These are phyloP conservation scores for Rhizopus stolonifer DNA, from an alignment of 371 early-diverging fungal genomes.

Conservation along the genomic window DNA sequence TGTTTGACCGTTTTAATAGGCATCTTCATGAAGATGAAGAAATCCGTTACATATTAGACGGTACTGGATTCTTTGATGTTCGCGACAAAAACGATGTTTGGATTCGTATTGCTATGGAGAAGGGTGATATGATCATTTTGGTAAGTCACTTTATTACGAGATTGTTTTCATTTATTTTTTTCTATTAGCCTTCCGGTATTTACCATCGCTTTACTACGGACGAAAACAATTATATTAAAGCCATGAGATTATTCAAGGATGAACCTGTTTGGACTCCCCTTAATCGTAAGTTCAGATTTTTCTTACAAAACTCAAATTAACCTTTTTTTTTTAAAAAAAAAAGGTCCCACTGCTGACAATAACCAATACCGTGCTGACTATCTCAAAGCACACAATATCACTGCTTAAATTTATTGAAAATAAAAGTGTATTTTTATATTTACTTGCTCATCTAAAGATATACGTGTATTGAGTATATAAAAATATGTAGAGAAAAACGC, in stretches of 20 bases:
- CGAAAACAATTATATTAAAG: constrained; percentile 80
- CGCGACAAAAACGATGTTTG: constrained; percentile 78
- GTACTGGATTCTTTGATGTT: constrained; percentile 90
- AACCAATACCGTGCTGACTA: constrained; percentile 40
- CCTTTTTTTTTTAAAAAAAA: neutral
- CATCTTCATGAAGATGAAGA: constrained; percentile 98
- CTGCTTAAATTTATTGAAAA: too few relatives aligned
- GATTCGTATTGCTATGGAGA: constrained; percentile 82
- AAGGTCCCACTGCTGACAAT: constrained; percentile 45
- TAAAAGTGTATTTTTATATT: too few relatives aligned
- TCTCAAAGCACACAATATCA: constrained; percentile 25
- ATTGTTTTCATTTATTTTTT: too few relatives aligned
- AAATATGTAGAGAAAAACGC: too few relatives aligned
- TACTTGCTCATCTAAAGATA: too few relatives aligned
- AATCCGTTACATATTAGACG: constrained; percentile 89
- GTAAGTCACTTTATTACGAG: constrained; percentile 65
- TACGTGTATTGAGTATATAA: too few relatives aligned
- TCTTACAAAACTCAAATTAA: constrained; percentile 21
- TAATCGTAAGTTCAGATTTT: constrained; percentile 62
- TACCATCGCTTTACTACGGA: constrained; percentile 96
- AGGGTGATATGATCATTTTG: constrained; percentile 87
- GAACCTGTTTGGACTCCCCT: constrained; percentile 94
- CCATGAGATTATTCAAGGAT: constrained; percentile 93
- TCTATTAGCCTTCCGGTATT: constrained; percentile 93
- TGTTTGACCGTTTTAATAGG: constrained; percentile 69